Conservation (phyloP, 306 rosid genomes). For the Sesbania bispinosa region DNA sequence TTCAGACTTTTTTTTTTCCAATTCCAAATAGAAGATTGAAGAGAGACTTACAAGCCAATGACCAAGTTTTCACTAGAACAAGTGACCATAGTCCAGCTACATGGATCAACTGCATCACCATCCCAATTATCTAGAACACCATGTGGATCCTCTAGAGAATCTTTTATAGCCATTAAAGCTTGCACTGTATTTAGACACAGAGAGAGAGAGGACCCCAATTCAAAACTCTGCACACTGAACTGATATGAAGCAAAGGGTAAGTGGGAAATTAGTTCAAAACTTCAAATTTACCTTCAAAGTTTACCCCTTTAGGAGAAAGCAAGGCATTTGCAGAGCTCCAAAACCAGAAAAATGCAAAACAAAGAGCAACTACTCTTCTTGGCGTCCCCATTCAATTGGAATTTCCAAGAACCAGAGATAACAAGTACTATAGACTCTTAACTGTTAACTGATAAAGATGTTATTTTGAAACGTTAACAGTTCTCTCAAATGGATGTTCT, state of each 20-base stretch:
- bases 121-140: conserved; percentile 96
- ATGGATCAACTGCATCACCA: conserved; percentile 94
- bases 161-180: conserved; percentile 87
- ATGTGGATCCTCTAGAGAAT: conserved; percentile 76
- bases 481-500: conserved; percentile 31
- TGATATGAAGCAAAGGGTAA: not conserved
- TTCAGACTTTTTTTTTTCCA: not conserved
- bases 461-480: conserved; percentile 26
- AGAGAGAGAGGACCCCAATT: conserved; percentile 26
- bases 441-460: conserved; percentile 25
- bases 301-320: conserved; percentile 94
- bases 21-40: conserved; percentile 18
- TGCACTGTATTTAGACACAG: conserved; percentile 53
- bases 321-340: conserved; percentile 57
- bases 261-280: not conserved
- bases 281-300: conserved; percentile 79
- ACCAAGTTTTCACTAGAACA: conserved; percentile 86
- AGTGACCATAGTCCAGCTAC: conserved; percentile 99
- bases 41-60: conserved; percentile 70
- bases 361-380: conserved; percentile 45
- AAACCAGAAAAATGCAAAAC: conserved; percentile 47
- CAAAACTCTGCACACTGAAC: conserved; percentile 23
- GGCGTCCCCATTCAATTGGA: conserved; percentile 41
- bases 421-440: conserved; percentile 30
- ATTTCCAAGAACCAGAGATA: conserved; percentile 29